A percentile compares a stretch with the other conserved stretches of the same genome.
These are phyloP conservation scores for Fusarium lateritium DNA, from an alignment of 2,329 filamentous ascomycete species.

Conservation along the genomic window DNA sequence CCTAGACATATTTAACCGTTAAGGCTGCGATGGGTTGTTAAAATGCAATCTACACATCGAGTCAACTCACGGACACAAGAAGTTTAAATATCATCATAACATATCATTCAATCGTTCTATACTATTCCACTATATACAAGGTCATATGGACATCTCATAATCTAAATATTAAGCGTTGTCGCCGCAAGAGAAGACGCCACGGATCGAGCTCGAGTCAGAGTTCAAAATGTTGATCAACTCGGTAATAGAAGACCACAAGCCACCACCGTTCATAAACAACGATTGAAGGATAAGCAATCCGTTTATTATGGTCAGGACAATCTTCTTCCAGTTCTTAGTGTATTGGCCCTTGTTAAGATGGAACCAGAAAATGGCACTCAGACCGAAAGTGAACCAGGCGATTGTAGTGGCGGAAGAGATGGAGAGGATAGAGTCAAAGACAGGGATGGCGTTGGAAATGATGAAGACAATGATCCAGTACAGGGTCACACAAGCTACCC, in stretches of 20 bases:
- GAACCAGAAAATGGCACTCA: slow-evolving; percentile 55
- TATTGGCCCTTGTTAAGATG: slow-evolving; percentile 50
- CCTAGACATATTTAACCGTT: too few species aligned
- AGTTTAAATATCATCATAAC: not conserved
- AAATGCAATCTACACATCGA: too few species aligned
- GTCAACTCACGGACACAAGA: too few species aligned
- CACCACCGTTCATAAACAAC: slow-evolving; percentile 54
- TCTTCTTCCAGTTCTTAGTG: slow-evolving; percentile 44
- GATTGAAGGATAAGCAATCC: slow-evolving; percentile 51
- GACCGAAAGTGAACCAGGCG: slow-evolving; percentile 56
- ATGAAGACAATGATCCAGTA: slow-evolving; percentile 54
- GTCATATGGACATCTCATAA: not conserved
- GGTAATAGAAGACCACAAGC: slow-evolving; percentile 53
- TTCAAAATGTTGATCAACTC: slow-evolving; percentile 51
- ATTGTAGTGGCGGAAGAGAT: slow-evolving; percentile 55
- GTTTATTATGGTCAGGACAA: slow-evolving; percentile 43
- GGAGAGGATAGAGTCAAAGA: slow-evolving; percentile 56
- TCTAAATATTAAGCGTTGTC: slow-evolving; percentile 48
- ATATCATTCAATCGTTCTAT: slow-evolving; percentile 24
- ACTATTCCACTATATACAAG: not conserved
- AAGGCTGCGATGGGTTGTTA: too few species aligned
- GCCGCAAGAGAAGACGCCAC: slow-evolving; percentile 53
- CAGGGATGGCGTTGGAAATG: slow-evolving; percentile 55
- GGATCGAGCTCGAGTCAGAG: slow-evolving; percentile 41
- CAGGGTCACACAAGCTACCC: slow-evolving; percentile 51